Evolutionary conservation across 2,329 filamentous ascomycete genomes (phyloP), one percentile per base, ranked within the genome.

Genomic region (Didymella glomerata): DNA sequence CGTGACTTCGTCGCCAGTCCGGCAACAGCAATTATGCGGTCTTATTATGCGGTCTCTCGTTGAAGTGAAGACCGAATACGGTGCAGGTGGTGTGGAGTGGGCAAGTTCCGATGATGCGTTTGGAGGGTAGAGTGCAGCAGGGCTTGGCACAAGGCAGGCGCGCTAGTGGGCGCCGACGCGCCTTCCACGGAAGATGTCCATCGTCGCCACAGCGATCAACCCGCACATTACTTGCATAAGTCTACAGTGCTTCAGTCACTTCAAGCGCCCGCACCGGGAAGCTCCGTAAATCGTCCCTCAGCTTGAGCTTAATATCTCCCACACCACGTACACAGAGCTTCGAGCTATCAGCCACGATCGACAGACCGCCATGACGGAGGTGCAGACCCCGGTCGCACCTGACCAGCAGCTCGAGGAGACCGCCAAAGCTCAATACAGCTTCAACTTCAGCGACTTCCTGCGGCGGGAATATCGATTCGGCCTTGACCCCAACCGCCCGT

Each of bases 401-500:
- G 70, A 71, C 16, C 72, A 75, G 64, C 67, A 71, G 54, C 61
- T 71, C 27, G 67, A 74, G n/a, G 68, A 71, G 27, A 48, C 65
- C 25, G 62, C 63, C 9, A 68, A 68, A 41, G 60, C 74, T 14
- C 76, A 62, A 67, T 90, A 91, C 80, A 86, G 82, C 68, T 97
- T 97, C 83, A 86, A 86, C 77, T 97, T 97, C 84, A 89, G 87
- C 30, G 90, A 92, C 46, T 97, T 96, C 80, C 87, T 97, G 36
- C 89, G 89, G 66, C 83, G 88, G 62, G 93, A 90, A 66, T 93
- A 95, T 78, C 88, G 92, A 63, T 93, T 96, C 79, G 90, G 91
- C 64, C 88, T 97, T 50, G 87, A 91, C 22, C 86, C 90, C 36
- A 68, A 77, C 46, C 77, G 80, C 0, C 92, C 93, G 42, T 83